Percentiles rank a stretch among this genome's conserved stretches.
Evolutionary conservation across 2,329 filamentous ascomycete species (phyloP).

Genomic region (Claviceps africana): DNA sequence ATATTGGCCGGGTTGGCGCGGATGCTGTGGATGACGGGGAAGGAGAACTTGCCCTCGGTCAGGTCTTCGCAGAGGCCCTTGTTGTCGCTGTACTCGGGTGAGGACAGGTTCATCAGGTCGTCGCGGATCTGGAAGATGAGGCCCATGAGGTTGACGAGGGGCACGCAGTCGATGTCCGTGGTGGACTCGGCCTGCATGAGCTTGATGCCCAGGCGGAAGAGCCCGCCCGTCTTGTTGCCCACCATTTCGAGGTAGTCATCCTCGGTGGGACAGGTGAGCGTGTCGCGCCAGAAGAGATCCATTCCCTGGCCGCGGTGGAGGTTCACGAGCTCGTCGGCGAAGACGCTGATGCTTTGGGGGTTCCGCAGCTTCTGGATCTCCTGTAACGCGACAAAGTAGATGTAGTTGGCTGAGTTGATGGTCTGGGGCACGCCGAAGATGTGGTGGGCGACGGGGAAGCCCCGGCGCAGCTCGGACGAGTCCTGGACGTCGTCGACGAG

Average conservation of each 20-base stretch:
- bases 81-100: slow-evolving; percentile 63
- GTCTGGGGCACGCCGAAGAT: slow-evolving; percentile 81
- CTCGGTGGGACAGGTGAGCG: slow-evolving; percentile 68
- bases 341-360: slow-evolving; percentile 53
- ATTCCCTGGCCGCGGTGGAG: slow-evolving; percentile 80
- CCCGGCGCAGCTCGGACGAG: slow-evolving; percentile 59
- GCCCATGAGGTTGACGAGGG: slow-evolving; percentile 73
- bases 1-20: slow-evolving; percentile 58
- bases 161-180: slow-evolving; percentile 52
- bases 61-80: slow-evolving; percentile 93
- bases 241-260: slow-evolving; percentile 94
- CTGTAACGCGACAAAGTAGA: slow-evolving; percentile 68
- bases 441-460: slow-evolving; percentile 67
- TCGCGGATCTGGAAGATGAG: slow-evolving; percentile 83
- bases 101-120: slow-evolving; percentile 82
- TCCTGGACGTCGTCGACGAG: slow-evolving; percentile 85
- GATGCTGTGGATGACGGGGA: slow-evolving; percentile 89
- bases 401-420: slow-evolving; percentile 82
- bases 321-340: slow-evolving; percentile 70
- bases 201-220: slow-evolving; percentile 75
- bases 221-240: slow-evolving; percentile 74
- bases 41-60: slow-evolving; percentile 94
- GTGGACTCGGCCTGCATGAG: slow-evolving; percentile 68
- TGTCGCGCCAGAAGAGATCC: slow-evolving; percentile 84
- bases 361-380: slow-evolving; percentile 61